Percentiles rank a stretch among this genome's conserved stretches.
phyloP scores from a whole-genome alignment of 495 filamentous ascomycete species.

The Trichoderma gamsii region DNA sequence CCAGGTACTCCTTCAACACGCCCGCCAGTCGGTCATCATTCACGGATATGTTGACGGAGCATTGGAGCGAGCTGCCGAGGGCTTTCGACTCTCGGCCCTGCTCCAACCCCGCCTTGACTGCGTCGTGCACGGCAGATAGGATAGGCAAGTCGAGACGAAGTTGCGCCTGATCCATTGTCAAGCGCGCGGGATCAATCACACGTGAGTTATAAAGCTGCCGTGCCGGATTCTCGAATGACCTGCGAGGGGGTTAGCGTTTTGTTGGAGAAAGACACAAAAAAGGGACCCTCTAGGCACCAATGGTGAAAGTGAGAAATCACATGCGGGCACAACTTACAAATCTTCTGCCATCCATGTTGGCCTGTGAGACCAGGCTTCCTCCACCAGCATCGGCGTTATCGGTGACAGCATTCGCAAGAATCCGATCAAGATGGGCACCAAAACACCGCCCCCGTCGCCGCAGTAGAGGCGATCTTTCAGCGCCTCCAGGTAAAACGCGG shows the following conservation, averaged over 20 bases:
- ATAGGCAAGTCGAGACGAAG: slow-evolving; percentile 50
- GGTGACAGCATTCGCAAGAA: slow-evolving; percentile 73
- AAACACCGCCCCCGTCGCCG: slow-evolving; percentile 57
- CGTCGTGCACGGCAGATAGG: slow-evolving; percentile 48
- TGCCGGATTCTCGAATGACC: slow-evolving; percentile 31
- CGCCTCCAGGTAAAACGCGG: slow-evolving; percentile 87
- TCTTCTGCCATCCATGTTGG: slow-evolving; percentile 56
- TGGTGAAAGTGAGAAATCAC: not conserved
- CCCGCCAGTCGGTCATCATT: slow-evolving; percentile 23
- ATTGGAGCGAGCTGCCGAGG: slow-evolving; percentile 69
- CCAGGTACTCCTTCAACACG: slow-evolving; percentile 47
- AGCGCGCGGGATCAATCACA: slow-evolving; percentile 29
- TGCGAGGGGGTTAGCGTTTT: not conserved
- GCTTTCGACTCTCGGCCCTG: slow-evolving; percentile 55
- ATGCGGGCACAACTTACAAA: slow-evolving; percentile 18
- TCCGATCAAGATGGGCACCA: slow-evolving; percentile 62
- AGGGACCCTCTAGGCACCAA: slow-evolving; percentile 14
- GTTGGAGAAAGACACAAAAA: not conserved
- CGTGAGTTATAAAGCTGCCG: slow-evolving; percentile 38
- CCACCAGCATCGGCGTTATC: slow-evolving; percentile 75
- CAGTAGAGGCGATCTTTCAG: slow-evolving; percentile 89
- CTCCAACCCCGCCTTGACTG: slow-evolving; percentile 68
- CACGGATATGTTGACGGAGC: slow-evolving; percentile 43
- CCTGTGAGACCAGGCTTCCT: slow-evolving; percentile 79
- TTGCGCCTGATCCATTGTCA: slow-evolving; percentile 25